Evolutionary conservation across 148 eudicot genomes (phyloP), one percentile per base, ranked within the genome.

Genomic region (Amaranthus hypochondriacus): DNA sequence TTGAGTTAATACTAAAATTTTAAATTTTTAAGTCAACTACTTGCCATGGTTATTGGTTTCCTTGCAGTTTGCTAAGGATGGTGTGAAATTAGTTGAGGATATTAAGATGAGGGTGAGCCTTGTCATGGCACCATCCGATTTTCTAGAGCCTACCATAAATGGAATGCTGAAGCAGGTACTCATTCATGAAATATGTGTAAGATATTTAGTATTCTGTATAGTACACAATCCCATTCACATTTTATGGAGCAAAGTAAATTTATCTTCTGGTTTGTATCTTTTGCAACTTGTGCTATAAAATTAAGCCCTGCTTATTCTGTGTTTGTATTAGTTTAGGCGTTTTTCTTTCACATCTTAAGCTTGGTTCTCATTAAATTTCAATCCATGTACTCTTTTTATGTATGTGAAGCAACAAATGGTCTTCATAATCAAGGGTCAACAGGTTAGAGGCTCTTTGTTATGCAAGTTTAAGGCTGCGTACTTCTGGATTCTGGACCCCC

Each of bases 81-180:
- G 74, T 74, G 87, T 80, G 15, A 89, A 76, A 76, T 72, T 80
- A 73, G 64, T 95, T 74, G 89, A 95, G 77, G 99, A 95, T 81
- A 77, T 74, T 56, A 95, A 92, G 86, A 80, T 95, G 77, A 88
- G 87, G 68, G 99, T 95, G 79, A 75, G 82, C 69, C 92, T 92
- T 69, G 75, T 81, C 75, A 66, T 77, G 66, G 84, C 90, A 77
- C 79, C 92, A 67, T 77, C 95, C 5, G 69, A 62, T 71, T 87
- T 92, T 70, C 86, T 90, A 12, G 89, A 77, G 46, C 71, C 87
- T 42, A 88, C 89, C 60, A 68, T 78, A 68, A 80, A 86, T 77
- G 90, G 81, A 76, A 73, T 77, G 60, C 53, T 75, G 58, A 81
- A 85, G 77, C 88, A 84, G 70, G 86, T 79, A 69, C 70, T 63